Percentiles rank a stretch among this genome's conserved stretches.
phyloP scores from a whole-genome alignment of 1,284 basidiomycete genomes.

The Clitocybe nebularis region DNA sequence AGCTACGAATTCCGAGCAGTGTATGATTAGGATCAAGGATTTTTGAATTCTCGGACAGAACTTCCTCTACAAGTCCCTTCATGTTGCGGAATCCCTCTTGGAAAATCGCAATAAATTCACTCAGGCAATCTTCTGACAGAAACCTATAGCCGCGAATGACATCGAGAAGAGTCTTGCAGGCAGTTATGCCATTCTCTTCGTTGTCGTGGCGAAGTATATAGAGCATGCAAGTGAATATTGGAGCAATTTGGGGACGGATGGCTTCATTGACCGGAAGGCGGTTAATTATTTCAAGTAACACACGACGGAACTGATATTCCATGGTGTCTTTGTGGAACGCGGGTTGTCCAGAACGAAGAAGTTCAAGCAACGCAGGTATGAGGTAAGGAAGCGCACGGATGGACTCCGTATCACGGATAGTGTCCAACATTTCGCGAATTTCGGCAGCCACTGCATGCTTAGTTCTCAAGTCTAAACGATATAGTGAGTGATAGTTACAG shows the following conservation, averaged over 20 bases:
- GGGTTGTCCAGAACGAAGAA: slow-evolving; percentile 75
- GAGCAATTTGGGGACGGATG: slow-evolving; percentile 65
- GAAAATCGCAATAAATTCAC: slow-evolving; percentile 78
- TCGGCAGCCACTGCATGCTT: slow-evolving; percentile 74
- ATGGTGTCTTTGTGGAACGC: slow-evolving; percentile 74
- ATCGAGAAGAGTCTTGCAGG: slow-evolving; percentile 93
- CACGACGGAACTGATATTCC: slow-evolving; percentile 86
- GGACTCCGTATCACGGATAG: slow-evolving; percentile 78
- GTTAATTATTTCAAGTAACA: slow-evolving; percentile 85
- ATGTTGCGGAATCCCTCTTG: slow-evolving; percentile 80
- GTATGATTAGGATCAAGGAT: slow-evolving; percentile 53
- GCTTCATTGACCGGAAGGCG: slow-evolving; percentile 84
- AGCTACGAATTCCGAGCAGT: slow-evolving; percentile 77
- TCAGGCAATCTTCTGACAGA: slow-evolving; percentile 76
- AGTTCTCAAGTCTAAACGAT: slow-evolving; percentile 56
- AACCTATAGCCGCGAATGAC: slow-evolving; percentile 64
- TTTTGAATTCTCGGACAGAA: slow-evolving; percentile 65
- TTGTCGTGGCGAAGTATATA: slow-evolving; percentile 87
- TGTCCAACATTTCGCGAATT: slow-evolving; percentile 85
- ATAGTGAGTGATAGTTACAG: slow-evolving; percentile 1
- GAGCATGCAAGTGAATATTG: slow-evolving; percentile 77
- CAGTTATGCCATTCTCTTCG: slow-evolving; percentile 91
- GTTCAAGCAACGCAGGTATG: slow-evolving; percentile 77
- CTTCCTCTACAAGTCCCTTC: slow-evolving; percentile 70
- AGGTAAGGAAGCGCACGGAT: slow-evolving; percentile 67